phyloP scores from a whole-genome alignment of 2,329 filamentous ascomycete species.

The Fusarium verrucosum region DNA sequence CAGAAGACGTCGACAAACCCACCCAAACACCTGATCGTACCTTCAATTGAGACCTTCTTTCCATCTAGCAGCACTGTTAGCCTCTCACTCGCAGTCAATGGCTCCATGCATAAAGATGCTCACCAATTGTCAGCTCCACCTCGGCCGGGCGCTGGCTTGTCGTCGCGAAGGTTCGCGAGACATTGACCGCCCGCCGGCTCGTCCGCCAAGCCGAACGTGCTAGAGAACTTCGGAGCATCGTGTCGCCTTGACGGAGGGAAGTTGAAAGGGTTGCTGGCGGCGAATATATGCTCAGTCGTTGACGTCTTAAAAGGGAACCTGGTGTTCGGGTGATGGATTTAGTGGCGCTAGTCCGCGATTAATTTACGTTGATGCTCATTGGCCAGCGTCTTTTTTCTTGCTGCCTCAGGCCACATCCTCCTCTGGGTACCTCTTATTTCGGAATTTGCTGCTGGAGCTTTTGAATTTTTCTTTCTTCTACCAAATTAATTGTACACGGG shows the following conservation, averaged over 20 bases:
- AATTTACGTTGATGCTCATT: slow-evolving; percentile 58
- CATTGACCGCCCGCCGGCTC: slow-evolving; percentile 65
- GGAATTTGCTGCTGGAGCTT: slow-evolving; percentile 35
- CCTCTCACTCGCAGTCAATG: slow-evolving; percentile 44
- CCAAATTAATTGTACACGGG: slow-evolving; percentile 70
- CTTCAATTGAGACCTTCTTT: slow-evolving; percentile 98
- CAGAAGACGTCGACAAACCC: slow-evolving; percentile 45
- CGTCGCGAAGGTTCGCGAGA: slow-evolving; percentile 82
- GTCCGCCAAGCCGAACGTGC: slow-evolving; percentile 75
- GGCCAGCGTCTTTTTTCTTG: slow-evolving; percentile 41
- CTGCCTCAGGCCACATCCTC: slow-evolving; percentile 54
- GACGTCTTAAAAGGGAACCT: slow-evolving; percentile 52
- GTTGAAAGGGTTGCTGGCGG: slow-evolving; percentile 47
- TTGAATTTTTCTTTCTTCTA: slow-evolving; percentile 49
- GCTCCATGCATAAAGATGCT: slow-evolving; percentile 44
- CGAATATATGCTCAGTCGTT: slow-evolving; percentile 54
- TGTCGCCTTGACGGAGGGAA: slow-evolving; percentile 66
- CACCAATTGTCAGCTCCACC: slow-evolving; percentile 96
- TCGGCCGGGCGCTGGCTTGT: slow-evolving; percentile 83
- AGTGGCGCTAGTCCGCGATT: slow-evolving; percentile 55
- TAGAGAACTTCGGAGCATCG: slow-evolving; percentile 74
- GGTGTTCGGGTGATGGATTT: slow-evolving; percentile 52
- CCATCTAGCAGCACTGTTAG: slow-evolving; percentile 72
- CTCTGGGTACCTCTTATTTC: slow-evolving; percentile 15
- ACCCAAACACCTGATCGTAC: slow-evolving; percentile 59